phyloP scores from a whole-genome alignment of 2,329 filamentous ascomycete genomes.

The Biscogniauxia mediterranea region DNA sequence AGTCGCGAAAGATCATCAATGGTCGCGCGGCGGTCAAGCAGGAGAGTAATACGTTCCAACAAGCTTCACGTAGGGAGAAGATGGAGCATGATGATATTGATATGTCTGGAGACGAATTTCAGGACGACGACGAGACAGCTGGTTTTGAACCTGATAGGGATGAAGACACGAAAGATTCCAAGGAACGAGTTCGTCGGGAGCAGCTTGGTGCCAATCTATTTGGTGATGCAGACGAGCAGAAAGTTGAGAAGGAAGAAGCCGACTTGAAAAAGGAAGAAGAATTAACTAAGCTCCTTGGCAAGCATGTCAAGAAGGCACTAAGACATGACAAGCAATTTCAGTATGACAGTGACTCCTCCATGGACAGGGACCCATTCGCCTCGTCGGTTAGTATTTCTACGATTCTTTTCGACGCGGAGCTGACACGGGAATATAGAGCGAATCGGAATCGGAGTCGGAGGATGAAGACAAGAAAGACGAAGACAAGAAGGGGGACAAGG shows the following conservation, averaged over 20 bases:
- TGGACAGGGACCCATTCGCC: constrained; percentile 51
- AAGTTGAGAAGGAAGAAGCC: constrained; percentile 72
- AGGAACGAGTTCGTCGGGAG: constrained; percentile 71
- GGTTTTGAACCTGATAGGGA: constrained; percentile 77
- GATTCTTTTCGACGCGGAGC: constrained; percentile 14
- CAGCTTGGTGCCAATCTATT: constrained; percentile 88
- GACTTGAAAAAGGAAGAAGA: constrained; percentile 68
- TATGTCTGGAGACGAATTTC: constrained; percentile 71
- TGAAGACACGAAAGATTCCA: constrained; percentile 72
- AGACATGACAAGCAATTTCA: constrained; percentile 83
- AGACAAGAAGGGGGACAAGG: constrained; percentile 55
- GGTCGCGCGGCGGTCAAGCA: constrained; percentile 62
- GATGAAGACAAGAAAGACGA: constrained; percentile 58
- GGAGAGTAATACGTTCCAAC: constrained; percentile 64
- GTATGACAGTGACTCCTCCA: constrained; percentile 68
- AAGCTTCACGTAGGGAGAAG: constrained; percentile 60
- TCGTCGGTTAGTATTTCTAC: constrained; percentile 40
- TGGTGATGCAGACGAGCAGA: constrained; percentile 64
- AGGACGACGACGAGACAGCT: constrained; percentile 81
- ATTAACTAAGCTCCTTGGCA: constrained; percentile 68
- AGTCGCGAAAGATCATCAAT: constrained; percentile 60
- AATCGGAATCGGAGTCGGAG: constrained; percentile 43
- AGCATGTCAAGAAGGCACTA: constrained; percentile 75
- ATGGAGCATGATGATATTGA: constrained; percentile 70
- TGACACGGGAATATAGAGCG: constrained; percentile 29